A percentile compares a stretch with the other conserved stretches of the same genome.
These are phyloP conservation scores for Macaranga tanarius DNA, from an alignment of 441 rosid genomes.

Conservation along the genomic window DNA sequence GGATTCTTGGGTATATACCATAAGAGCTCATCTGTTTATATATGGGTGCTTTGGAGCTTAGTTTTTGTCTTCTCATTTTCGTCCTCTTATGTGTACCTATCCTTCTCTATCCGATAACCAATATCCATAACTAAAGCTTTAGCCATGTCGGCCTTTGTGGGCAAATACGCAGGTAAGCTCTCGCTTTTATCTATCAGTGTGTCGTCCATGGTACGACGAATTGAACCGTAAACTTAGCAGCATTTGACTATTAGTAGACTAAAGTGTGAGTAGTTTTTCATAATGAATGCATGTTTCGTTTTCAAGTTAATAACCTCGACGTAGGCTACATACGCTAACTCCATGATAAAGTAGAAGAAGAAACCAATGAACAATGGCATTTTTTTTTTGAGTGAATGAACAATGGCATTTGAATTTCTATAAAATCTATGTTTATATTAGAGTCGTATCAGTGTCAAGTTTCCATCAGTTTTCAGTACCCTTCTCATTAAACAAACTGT, in stretches of 20 bases:
- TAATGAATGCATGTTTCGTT: no score
- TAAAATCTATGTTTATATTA: no score
- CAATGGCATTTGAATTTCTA: no score
- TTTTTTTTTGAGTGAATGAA: no score
- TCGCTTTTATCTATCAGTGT: not conserved
- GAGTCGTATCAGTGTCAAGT: not conserved
- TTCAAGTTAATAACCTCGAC: no score
- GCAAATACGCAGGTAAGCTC: constrained; percentile 72
- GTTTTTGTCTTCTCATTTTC: constrained; percentile 40
- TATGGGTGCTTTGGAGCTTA: constrained; percentile 25
- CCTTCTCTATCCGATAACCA: constrained; percentile 8
- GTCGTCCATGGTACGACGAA: not conserved
- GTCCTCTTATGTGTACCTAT: not conserved
- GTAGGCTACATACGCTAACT: no score
- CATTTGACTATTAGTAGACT: not conserved
- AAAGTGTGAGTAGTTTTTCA: no score
- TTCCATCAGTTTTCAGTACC: not conserved
- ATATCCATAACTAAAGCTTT: constrained; percentile 8
- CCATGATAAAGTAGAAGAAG: no score
- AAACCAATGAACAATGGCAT: not conserved
- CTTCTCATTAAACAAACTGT: not conserved
- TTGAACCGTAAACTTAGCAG: not conserved
- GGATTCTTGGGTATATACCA: constrained; percentile 40
- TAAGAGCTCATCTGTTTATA: constrained; percentile 34
- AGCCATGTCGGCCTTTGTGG: constrained; percentile 84